These are phyloP conservation scores for Hanseniaspora opuntiae DNA, from an alignment of 805 yeast genomes.

Conservation along the genomic window DNA sequence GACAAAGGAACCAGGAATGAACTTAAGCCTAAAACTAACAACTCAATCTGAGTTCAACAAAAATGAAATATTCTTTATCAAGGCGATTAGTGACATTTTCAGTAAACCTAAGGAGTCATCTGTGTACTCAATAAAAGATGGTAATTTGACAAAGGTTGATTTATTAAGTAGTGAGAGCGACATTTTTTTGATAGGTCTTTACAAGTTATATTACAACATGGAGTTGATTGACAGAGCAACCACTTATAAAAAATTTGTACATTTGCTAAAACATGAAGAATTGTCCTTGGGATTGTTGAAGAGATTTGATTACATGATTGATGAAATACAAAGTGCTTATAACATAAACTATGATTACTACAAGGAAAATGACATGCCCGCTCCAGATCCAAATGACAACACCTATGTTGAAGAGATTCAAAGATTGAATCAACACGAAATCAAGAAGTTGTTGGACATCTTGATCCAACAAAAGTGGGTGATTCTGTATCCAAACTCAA, in stretches of 20 bases:
- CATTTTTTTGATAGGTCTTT: background rate
- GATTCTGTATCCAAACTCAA: background rate
- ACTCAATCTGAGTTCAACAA: conserved; percentile 1
- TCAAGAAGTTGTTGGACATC: background rate
- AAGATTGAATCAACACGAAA: background rate
- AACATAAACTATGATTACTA: background rate
- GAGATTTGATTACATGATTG: background rate
- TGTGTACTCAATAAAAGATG: background rate
- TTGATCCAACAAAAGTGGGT: conserved; percentile 6
- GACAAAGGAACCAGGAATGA: background rate
- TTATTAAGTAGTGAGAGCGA: background rate
- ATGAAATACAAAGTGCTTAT: background rate
- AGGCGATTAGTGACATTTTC: background rate
- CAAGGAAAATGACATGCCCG: background rate
- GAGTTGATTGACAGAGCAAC: background rate
- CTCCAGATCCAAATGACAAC: background rate
- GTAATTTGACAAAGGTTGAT: background rate
- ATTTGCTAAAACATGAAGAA: background rate
- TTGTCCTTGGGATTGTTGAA: background rate
- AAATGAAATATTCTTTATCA: conserved; percentile 7
- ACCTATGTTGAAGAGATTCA: background rate
- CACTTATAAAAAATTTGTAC: background rate
- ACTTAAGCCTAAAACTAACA: background rate
- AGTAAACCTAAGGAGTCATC: background rate
- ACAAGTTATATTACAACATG: background rate